Conservation (phyloP, 495 filamentous ascomycete species). For the Talaromyces adpressus region DNA sequence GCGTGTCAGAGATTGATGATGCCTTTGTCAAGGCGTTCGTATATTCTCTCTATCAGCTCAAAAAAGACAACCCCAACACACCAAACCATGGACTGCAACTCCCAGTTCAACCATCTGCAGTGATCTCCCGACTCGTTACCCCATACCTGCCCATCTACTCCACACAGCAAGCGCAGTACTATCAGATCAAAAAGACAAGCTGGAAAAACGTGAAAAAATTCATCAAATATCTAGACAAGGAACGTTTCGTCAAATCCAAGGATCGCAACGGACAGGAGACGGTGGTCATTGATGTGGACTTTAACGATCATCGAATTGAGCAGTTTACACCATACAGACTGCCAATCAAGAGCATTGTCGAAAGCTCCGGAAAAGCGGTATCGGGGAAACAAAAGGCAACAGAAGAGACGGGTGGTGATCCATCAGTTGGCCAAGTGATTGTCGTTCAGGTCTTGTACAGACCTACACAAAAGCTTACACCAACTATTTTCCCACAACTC, state of each 20-base stretch:
- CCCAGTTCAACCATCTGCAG: conserved; percentile 56
- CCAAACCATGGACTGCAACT: conserved; percentile 50
- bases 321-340: conserved; percentile 59
- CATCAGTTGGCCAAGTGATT: conserved; percentile 50
- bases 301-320: conserved; percentile 44
- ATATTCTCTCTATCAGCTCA: conserved; percentile 52
- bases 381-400: conserved; percentile 34
- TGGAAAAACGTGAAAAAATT: conserved; percentile 73
- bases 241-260: conserved; percentile 55
- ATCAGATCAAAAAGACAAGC: conserved; percentile 68
- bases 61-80: conserved; percentile 39
- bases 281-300: conserved; percentile 61
- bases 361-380: conserved; percentile 24
- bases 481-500: conserved; percentile 44
- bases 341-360: conserved; percentile 33
- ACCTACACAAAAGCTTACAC: conserved; percentile 49
- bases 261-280: conserved; percentile 61
- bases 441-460: conserved; percentile 47
- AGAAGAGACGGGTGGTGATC: conserved; percentile 32
- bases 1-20: conserved; percentile 54
- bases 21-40: conserved; percentile 63
- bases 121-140: conserved; percentile 59
- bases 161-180: conserved; percentile 45
- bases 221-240: conserved; percentile 64
- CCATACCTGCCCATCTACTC: conserved; percentile 60